These are phyloP conservation scores for Krasilnikovozyma curviuscula DNA, from an alignment of 768 basidiomycete genomes.

Conservation along the genomic window DNA sequence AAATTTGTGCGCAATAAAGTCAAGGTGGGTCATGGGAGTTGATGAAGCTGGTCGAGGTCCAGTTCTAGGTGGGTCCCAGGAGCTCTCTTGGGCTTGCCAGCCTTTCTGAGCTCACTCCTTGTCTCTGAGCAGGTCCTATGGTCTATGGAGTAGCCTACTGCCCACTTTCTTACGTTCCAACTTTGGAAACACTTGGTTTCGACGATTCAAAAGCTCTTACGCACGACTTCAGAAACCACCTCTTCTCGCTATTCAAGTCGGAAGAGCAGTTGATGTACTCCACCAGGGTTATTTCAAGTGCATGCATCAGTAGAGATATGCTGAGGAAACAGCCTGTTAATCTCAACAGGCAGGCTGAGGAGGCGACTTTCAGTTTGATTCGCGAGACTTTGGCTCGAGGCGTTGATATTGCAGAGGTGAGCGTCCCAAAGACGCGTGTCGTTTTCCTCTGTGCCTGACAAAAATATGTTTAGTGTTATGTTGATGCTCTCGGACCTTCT, in stretches of 20 bases:
- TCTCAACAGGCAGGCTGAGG: slow-evolving; percentile 68
- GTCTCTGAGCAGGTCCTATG: slow-evolving; percentile 40
- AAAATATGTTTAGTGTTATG: slow-evolving; percentile 46
- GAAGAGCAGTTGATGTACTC: slow-evolving; percentile 23
- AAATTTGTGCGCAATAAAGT: neutral
- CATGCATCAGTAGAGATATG: slow-evolving; percentile 83
- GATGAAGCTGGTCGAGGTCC: slow-evolving; percentile 96
- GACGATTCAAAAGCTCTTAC: slow-evolving; percentile 88
- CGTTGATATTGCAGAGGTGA: slow-evolving; percentile 56
- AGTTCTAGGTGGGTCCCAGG: slow-evolving; percentile 43
- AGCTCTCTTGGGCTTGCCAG: neutral
- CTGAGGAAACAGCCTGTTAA: slow-evolving; percentile 62
- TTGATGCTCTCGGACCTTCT: slow-evolving; percentile 82
- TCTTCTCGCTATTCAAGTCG: slow-evolving; percentile 12
- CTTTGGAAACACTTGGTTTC: slow-evolving; percentile 66
- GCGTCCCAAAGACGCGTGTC: neutral
- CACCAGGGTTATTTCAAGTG: slow-evolving; percentile 42
- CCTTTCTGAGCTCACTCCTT: neutral
- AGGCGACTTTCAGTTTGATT: slow-evolving; percentile 77
- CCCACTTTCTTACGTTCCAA: slow-evolving; percentile 51
- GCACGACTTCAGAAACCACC: slow-evolving; percentile 38
- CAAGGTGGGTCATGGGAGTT: slow-evolving; percentile 75
- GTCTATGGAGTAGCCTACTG: slow-evolving; percentile 95
- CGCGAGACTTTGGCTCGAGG: slow-evolving; percentile 63
- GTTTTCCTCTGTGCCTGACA: neutral